Conservation (phyloP, 2,329 filamentous ascomycete genomes). For the Plectosphaerella sp. region DNA sequence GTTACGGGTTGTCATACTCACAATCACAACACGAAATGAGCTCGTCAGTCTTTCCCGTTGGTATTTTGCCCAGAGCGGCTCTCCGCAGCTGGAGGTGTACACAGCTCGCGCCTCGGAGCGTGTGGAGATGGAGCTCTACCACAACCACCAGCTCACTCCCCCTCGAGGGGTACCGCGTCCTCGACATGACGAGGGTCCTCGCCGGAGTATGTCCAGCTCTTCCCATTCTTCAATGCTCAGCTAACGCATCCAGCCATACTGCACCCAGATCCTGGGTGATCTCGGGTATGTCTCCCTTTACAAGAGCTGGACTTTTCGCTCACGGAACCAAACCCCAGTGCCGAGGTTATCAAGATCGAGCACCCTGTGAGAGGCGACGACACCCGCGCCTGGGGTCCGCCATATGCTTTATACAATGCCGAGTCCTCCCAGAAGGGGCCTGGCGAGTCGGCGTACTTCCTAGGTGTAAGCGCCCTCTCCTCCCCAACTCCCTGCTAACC, state of each 20-base stretch:
- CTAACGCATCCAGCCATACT: slow-evolving; percentile 68
- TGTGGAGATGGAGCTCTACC: slow-evolving; percentile 19
- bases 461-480: slow-evolving; percentile 57
- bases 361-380: slow-evolving; percentile 90
- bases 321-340: slow-evolving; percentile 44
- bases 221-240: neutral
- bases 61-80: neutral
- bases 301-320: neutral
- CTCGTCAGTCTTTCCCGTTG: neutral
- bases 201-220: slow-evolving; percentile 66
- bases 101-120: neutral
- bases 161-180: slow-evolving; percentile 78
- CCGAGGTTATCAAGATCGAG: slow-evolving; percentile 96
- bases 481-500: neutral
- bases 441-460: slow-evolving; percentile 92
- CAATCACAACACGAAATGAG: neutral
- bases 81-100: neutral
- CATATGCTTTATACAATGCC: slow-evolving; percentile 75
- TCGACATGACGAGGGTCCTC: slow-evolving; percentile 95
- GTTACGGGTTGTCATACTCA: neutral
- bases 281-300: slow-evolving; percentile 64
- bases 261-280: slow-evolving; percentile 93
- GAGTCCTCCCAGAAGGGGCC: slow-evolving; percentile 59
- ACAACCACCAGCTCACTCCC: slow-evolving; percentile 43
- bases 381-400: slow-evolving; percentile 93